phyloP scores from a whole-genome alignment of 1,284 basidiomycete species.

The Singerocomus rubriflavus region DNA sequence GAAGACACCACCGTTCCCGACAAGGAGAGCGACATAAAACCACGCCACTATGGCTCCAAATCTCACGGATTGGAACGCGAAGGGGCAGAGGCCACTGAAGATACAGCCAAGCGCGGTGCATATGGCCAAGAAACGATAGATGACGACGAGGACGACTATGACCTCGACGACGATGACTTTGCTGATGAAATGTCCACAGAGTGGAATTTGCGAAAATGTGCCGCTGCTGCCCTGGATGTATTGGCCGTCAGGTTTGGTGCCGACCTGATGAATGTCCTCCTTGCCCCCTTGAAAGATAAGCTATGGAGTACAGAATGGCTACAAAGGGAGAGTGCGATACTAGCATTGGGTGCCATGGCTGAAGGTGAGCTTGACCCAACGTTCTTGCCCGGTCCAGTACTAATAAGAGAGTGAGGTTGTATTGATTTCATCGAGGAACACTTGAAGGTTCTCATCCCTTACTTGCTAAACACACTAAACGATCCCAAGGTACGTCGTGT shows the following conservation, averaged over 20 bases:
- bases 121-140: conserved; percentile 71
- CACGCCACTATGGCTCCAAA: conserved; percentile 86
- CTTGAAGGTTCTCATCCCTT: conserved; percentile 88
- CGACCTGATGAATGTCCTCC: conserved; percentile 84
- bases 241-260: conserved; percentile 90
- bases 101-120: conserved; percentile 52
- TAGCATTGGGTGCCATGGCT: conserved; percentile 97
- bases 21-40: conserved; percentile 94
- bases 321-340: conserved; percentile 92
- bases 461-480: conserved; percentile 86
- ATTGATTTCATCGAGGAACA: conserved; percentile 96
- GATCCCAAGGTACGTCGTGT: conserved; percentile 76
- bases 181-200: conserved; percentile 97
- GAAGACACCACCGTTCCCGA: conserved; percentile 91
- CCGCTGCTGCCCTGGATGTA: conserved; percentile 96
- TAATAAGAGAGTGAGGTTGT: conserved; percentile 64
- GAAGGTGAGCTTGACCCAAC: conserved; percentile 63
- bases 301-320: conserved; percentile 94
- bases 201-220: conserved; percentile 99
- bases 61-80: conserved; percentile 83
- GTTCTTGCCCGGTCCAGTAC: not conserved
- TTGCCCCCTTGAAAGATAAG: conserved; percentile 90
- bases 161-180: conserved; percentile 87
- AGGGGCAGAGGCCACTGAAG: conserved; percentile 45
- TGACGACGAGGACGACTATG: conserved; percentile 80